phyloP scores from a whole-genome alignment of 2,329 filamentous ascomycete genomes.

The Cytospora paraplurivora region DNA sequence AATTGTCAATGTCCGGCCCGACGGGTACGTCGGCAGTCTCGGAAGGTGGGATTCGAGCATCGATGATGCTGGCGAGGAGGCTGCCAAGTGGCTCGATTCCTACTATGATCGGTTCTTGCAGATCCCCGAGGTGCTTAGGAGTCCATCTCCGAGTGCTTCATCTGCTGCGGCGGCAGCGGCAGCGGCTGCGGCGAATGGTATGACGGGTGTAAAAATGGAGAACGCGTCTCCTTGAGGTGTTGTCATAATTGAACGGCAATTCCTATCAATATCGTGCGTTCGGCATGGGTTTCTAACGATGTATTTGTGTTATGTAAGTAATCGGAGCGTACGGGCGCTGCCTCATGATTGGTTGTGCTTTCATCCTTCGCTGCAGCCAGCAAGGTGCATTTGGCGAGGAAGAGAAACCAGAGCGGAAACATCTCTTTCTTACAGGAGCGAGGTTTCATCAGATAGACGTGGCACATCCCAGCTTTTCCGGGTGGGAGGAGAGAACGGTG shows the following conservation, averaged over 20 bases:
- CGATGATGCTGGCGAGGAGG: slow-evolving; percentile 53
- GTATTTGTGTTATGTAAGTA: background rate
- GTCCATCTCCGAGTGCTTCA: slow-evolving; percentile 25
- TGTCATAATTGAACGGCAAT: background rate
- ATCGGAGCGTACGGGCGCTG: background rate
- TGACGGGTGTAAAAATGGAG: slow-evolving; percentile 16
- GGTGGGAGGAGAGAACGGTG: too few species aligned
- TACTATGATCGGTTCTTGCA: slow-evolving; percentile 60
- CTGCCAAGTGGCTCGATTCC: slow-evolving; percentile 56
- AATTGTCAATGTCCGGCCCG: slow-evolving; percentile 69
- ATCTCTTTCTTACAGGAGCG: background rate
- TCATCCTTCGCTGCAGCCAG: background rate
- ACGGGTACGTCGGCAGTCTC: slow-evolving; percentile 73
- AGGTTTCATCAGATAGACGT: background rate
- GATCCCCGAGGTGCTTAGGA: slow-evolving; percentile 40
- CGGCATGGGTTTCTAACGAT: background rate
- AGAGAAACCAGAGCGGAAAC: background rate
- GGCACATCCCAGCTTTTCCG: background rate
- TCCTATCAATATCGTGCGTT: background rate
- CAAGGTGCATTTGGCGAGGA: slow-evolving; percentile 5
- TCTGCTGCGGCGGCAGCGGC: slow-evolving; percentile 4
- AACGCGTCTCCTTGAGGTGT: background rate
- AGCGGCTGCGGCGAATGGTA: slow-evolving; percentile 2
- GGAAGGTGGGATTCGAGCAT: slow-evolving; percentile 54
- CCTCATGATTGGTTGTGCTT: background rate